These are phyloP conservation scores for Lentinus tigrinus DNA, from an alignment of 768 basidiomycete species.

Conservation along the genomic window DNA sequence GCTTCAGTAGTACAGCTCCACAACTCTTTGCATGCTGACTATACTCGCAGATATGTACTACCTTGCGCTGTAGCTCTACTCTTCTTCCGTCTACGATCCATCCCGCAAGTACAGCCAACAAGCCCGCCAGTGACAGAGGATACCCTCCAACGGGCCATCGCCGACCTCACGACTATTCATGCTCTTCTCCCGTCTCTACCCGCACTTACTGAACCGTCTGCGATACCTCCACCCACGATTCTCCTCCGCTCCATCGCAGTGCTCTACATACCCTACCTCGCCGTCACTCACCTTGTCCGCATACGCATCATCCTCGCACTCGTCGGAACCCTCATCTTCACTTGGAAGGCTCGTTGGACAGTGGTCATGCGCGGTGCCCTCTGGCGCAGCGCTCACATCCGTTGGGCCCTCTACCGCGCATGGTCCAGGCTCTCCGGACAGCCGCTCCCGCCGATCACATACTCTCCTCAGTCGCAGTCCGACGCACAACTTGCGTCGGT, in stretches of 20 bases:
- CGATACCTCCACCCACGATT: constrained; percentile 28
- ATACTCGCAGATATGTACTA: constrained; percentile 50
- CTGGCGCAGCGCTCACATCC: constrained; percentile 64
- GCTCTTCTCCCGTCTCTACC: constrained; percentile 49
- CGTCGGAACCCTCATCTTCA: constrained; percentile 55
- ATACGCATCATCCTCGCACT: constrained; percentile 61
- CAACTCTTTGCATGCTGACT: too few species aligned
- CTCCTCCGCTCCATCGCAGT: constrained; percentile 57
- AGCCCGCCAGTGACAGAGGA: constrained; percentile 50
- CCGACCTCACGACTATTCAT: constrained; percentile 67
- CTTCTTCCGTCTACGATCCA: constrained; percentile 32
- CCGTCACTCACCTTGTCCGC: constrained; percentile 61
- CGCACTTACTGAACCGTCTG: constrained; percentile 26
- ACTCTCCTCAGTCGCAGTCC: constrained; percentile 32
- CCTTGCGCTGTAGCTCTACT: constrained; percentile 49
- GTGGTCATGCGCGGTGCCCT: constrained; percentile 51
- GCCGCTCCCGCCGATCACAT: constrained; percentile 40
- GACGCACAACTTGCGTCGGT: constrained; percentile 20
- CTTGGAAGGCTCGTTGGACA: constrained; percentile 70
- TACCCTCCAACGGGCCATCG: constrained; percentile 50
- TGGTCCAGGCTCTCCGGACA: constrained; percentile 55
- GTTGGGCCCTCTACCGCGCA: constrained; percentile 56
- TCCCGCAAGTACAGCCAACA: constrained; percentile 14
- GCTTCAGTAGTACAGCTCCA: too few species aligned
- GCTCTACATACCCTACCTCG: constrained; percentile 63